Evolutionary conservation across 2,329 filamentous ascomycete genomes (phyloP).

Genomic region (Epichloe baconii): DNA sequence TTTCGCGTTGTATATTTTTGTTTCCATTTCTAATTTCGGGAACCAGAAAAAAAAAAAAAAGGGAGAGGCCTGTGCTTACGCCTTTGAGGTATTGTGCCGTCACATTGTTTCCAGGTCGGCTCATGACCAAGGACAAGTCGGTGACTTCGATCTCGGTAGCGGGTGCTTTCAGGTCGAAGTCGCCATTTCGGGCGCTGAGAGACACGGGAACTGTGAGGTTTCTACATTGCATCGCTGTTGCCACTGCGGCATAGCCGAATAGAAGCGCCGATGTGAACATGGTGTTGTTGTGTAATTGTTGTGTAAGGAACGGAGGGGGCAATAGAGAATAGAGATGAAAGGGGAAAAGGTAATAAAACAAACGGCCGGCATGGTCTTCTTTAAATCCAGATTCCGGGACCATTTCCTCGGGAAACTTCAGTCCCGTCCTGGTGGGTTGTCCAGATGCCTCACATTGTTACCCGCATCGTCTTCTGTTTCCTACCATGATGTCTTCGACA

Average conservation of each 20-base stretch:
- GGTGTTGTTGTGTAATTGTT: background rate
- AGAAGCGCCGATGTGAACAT: constrained; percentile 13
- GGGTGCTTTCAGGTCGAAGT: constrained; percentile 36
- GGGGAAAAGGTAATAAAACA: background rate
- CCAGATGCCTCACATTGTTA: background rate
- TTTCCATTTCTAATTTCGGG: too few relatives aligned
- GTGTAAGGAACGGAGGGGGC: too few relatives aligned
- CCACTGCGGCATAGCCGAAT: constrained; percentile 14
- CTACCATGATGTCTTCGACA: background rate
- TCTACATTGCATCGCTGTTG: constrained; percentile 24
- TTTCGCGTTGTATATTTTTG: too few relatives aligned
- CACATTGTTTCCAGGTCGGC: constrained; percentile 36
- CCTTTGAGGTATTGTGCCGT: constrained; percentile 29
- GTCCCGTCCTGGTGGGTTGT: background rate
- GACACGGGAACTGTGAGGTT: constrained; percentile 44
- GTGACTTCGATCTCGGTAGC: constrained; percentile 42
- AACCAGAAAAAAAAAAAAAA: background rate
- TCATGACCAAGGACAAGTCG: constrained; percentile 38
- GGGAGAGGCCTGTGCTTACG: constrained; percentile 12
- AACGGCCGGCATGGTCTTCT: background rate
- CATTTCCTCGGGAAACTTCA: background rate
- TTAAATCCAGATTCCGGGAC: background rate
- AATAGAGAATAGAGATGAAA: background rate
- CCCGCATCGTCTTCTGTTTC: background rate
- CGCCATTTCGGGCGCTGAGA: constrained; percentile 38